Evolutionary conservation across 441 rosid species (phyloP).

Genomic region (Hypseocharis bilobata): DNA sequence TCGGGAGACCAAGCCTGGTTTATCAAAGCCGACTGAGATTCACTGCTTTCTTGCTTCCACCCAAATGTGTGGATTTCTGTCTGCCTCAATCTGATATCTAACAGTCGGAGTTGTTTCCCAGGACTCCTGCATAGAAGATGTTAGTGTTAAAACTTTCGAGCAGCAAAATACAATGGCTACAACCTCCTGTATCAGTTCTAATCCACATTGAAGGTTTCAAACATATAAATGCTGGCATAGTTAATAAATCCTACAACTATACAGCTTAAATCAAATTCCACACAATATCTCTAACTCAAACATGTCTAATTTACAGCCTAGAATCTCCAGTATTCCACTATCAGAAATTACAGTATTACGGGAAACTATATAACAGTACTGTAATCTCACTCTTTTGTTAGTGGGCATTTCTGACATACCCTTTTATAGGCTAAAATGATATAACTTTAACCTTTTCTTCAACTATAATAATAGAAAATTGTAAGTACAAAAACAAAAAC

Average conservation of each 20-base stretch:
- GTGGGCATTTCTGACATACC: too few relatives aligned
- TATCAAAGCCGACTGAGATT: constrained; percentile 77
- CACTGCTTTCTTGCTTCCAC: constrained; percentile 92
- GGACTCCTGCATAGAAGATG: constrained; percentile 43
- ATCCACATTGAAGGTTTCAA: too few relatives aligned
- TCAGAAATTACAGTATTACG: too few relatives aligned
- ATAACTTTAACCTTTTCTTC: too few relatives aligned
- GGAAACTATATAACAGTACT: too few relatives aligned
- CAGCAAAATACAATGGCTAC: background rate
- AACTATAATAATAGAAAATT: too few relatives aligned
- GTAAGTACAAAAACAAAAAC: too few relatives aligned
- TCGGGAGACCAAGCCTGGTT: constrained; percentile 93
- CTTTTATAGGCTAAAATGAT: too few relatives aligned
- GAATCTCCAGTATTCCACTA: too few relatives aligned
- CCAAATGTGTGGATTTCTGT: constrained; percentile 79
- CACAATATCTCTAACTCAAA: background rate
- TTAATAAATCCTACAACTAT: background rate
- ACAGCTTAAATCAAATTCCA: background rate
- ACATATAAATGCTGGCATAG: background rate
- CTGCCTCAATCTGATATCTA: constrained; percentile 63
- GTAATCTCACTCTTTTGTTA: too few relatives aligned
- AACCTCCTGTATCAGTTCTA: too few relatives aligned
- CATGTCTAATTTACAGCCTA: background rate
- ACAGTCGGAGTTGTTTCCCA: constrained; percentile 65
- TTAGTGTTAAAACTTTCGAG: background rate